Evolutionary conservation across 495 filamentous ascomycete species (phyloP), one percentile per base, ranked within the genome.

Genomic region (Aspergillus asperescens): DNA sequence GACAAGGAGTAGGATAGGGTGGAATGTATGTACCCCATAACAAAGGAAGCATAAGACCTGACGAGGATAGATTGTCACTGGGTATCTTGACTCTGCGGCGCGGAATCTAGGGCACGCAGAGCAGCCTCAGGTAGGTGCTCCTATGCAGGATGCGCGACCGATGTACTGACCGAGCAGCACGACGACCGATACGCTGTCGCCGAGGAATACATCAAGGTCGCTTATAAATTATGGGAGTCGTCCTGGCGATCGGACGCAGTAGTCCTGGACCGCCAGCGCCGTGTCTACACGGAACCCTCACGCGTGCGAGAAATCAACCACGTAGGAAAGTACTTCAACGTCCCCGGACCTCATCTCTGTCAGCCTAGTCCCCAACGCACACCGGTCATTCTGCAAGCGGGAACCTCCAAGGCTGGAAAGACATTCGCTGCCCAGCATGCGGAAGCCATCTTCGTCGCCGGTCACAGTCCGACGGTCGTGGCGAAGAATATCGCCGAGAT

Each of bases 201-300:
- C 6, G 80, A 85, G 50, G 85, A 88, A 61, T 88, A 87, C 63
- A 65, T 87, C 52, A 70, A 75, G 34, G 81, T 87, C 5, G 74
- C 85, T 49, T 87, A 87, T 73, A 86, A 86, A 58, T 77, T 88
- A 2, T 79, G 79, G 66, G 78, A 87, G 56, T 82, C 81, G 15
- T 86, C 82, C 8, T 87, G 84, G 84, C 73, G 82, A 5, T 75
- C 80, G 49, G 84, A 87, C 52, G 83, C 85, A 34, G 79, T 87
- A 0, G 63, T 77, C 18, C 74, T 76, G 4, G 77, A 87, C 54
- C 74, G 75, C 34, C 60, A 75, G 44, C 66, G 62, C 9, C 77
- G 78, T 2, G 67, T 83, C 51, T 85, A 84, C 68, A 80, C 79
- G 4, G 77, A 83, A 24, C 83, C 84, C 1, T 57, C 72, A 4